Evolutionary conservation across 169 alveolate species (phyloP).

Genomic region (Plasmodium fragile): DNA sequence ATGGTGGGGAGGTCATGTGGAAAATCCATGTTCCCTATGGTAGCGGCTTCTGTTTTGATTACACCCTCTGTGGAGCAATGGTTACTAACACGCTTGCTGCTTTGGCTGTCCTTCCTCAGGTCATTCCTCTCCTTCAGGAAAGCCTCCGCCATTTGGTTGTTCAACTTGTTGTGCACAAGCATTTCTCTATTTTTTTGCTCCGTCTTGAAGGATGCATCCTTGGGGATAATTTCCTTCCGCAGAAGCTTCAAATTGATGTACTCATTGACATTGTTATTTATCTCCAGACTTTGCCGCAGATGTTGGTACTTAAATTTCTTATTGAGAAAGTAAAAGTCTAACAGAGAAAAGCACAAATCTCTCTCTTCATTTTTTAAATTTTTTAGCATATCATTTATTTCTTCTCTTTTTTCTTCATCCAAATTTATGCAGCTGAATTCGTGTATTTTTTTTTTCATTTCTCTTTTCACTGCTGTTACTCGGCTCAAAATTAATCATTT

Average conservation of each 20-base stretch:
- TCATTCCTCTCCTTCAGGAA: background rate
- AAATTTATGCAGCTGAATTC: background rate
- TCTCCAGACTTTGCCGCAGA: slow-evolving; percentile 49
- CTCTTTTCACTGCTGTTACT: slow-evolving; percentile 19
- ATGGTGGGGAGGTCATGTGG: slow-evolving; percentile 10
- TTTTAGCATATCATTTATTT: slow-evolving; percentile 61
- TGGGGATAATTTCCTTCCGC: slow-evolving; percentile 42
- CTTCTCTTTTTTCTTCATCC: slow-evolving; percentile 28
- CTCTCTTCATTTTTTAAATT: slow-evolving; percentile 53
- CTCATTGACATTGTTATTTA: slow-evolving; percentile 46
- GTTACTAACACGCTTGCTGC: background rate
- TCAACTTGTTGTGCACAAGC: slow-evolving; percentile 3
- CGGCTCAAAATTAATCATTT: slow-evolving; percentile 46
- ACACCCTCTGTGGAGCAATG: background rate
- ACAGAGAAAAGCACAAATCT: slow-evolving; percentile 53
- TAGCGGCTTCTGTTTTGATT: background rate
- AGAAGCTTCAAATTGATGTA: slow-evolving; percentile 52
- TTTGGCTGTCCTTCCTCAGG: background rate
- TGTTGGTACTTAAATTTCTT: slow-evolving; percentile 54
- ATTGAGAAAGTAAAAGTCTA: slow-evolving; percentile 65
- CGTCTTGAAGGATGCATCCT: slow-evolving; percentile 24
- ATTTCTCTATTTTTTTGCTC: slow-evolving; percentile 22
- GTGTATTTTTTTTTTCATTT: slow-evolving; percentile 37
- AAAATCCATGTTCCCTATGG: background rate
- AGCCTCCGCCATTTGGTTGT: background rate